Evolutionary conservation across 306 rosid genomes (phyloP), one percentile per base, ranked within the genome.

Genomic region (Dicorynia guianensis): DNA sequence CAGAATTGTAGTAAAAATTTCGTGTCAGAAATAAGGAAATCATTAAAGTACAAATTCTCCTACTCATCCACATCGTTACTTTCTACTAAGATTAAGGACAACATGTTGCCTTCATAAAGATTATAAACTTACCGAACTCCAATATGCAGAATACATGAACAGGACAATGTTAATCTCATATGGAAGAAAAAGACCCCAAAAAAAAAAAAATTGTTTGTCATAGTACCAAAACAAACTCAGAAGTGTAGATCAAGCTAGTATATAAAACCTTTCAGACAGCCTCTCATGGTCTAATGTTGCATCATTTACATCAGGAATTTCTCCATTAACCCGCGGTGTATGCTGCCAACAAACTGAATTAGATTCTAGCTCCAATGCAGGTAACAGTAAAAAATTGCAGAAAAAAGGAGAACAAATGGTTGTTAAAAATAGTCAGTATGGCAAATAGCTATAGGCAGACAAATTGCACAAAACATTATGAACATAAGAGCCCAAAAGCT

Each of bases 321-420:
- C 96, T 71, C 99, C 98, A 81, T 92, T 96, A 75, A 96, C 50
- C 47, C 96, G 93, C 14, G 98, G 99, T 67, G 97, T 81, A 81
- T 90, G 99, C 99, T 96, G 97, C 83, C 83, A 90, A 82, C 77
- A 85, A 63, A 76, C 58, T 54, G 55, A 80, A 75, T 86, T 60
- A 87, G 79, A 70, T 79, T 80, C 66, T 54, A 47, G 48, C 25
- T 47, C 43, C 18, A 47, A 47, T 74, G 63, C 59, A 69, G 76
- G 36, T 20, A 84, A 82, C 14, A 72, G 11, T 54, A 47, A 57
- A 67, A 72, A 69, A 67, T 49, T 57, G 67, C 66, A 75, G 34
- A 65, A 78, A 81, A 25, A 73, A 50, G 47, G 7, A 58, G 17
- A 34, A 39, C 6, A 77, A 42, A 47, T 11, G 54, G 20, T 20